Evolutionary conservation across 768 basidiomycete species (phyloP).

Genomic region (Naganishia antarctica): DNA sequence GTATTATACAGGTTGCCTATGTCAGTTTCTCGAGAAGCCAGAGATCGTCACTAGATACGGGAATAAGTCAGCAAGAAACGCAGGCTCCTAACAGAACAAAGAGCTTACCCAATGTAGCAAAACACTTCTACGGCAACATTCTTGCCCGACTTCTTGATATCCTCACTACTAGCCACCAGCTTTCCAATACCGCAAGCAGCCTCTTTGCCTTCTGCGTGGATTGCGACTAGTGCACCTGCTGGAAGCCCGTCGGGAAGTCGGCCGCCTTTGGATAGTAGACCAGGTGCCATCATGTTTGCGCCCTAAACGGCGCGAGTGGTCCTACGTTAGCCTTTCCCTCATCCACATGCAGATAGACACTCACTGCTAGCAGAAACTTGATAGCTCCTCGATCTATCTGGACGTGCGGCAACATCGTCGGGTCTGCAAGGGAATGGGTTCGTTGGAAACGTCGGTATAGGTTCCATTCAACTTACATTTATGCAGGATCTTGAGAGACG

Average conservation of each 20-base stretch:
- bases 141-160: slow-evolving; percentile 84
- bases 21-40: slow-evolving; percentile 25
- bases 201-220: slow-evolving; percentile 93
- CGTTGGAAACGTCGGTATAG: no score
- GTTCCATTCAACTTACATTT: slow-evolving; percentile 62
- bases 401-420: slow-evolving; percentile 79
- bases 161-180: slow-evolving; percentile 75
- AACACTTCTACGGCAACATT: slow-evolving; percentile 81
- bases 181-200: slow-evolving; percentile 81
- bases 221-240: slow-evolving; percentile 73
- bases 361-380: slow-evolving; percentile 80
- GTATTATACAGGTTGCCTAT: not conserved
- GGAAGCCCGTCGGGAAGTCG: slow-evolving; percentile 70
- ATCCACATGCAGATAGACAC: no score
- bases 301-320: no score
- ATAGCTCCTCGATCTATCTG: slow-evolving; percentile 95
- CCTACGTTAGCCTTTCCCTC: no score
- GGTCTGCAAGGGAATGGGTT: slow-evolving; percentile 59
- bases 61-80: not conserved
- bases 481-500: slow-evolving; percentile 82
- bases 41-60: slow-evolving; percentile 24
- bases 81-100: not conserved
- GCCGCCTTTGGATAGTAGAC: slow-evolving; percentile 87
- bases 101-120: slow-evolving; percentile 48
- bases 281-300: slow-evolving; percentile 59